Evolutionary conservation across 2,329 filamentous ascomycete genomes (phyloP), one percentile per base, ranked within the genome.

Genomic region (Metarhizium anisopliae): DNA sequence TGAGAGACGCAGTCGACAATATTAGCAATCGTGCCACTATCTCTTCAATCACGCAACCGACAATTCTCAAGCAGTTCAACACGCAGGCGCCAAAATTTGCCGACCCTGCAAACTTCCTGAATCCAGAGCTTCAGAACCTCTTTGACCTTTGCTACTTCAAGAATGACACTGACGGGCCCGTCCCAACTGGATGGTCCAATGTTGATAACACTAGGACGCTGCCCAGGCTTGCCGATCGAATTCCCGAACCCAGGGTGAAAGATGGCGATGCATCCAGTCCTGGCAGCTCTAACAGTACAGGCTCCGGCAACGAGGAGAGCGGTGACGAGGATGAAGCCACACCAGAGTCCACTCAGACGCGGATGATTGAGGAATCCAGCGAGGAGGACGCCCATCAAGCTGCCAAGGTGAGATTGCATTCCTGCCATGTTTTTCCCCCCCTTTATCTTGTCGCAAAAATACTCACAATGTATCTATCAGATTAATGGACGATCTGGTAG

Each of bases 61-160:
- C 63, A 53, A 54, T 72, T 47, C 67, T 79, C 56, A 76, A 72
- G 61, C 68, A 67, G 6, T 83, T 82, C 69, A 81, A 77, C 58
- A 69, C 63, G 13, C 70, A 68, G 45, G 74, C 78, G 32, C 82
- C 80, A 3, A 74, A 70, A 60, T 90, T 74, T 76, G 76, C 74
- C 60, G 72, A 73, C 61, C 79, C 71, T 61, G 73, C 67, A 56
- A 75, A 69, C 55, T 85, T 82, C 59, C 80, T 97, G 29, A 79
- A 82, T 1, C 73, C 81, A 1, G 72, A 77, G 20, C 75, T 89
- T 43, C 86, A 85, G 65, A 85, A 83, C 56, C 73, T 96, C 16
- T 97, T 97, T 66, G 83, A 88, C 14, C 72, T 96, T 61, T 84
- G 84, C 66, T 87, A 88, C 64, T 83, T 86, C 58, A 69, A 73